Percentiles rank a stretch among this genome's conserved stretches.
Evolutionary conservation across 306 rosid species (phyloP).

Genomic region (Betula pendula): DNA sequence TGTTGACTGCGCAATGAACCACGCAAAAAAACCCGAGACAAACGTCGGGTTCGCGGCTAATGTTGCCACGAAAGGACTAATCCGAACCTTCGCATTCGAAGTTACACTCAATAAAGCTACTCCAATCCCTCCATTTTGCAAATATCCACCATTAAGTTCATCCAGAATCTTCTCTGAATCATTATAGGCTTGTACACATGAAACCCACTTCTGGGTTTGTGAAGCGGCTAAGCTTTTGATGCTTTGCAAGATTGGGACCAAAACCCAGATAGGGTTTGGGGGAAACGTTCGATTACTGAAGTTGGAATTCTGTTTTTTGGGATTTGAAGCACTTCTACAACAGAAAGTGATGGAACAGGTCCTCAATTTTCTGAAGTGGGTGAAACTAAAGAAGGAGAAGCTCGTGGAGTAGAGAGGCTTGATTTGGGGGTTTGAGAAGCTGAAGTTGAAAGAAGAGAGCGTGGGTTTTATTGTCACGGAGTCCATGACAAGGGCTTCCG

Average conservation of each 20-base stretch:
- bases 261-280: constrained; percentile 31
- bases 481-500: constrained; percentile 46
- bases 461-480: constrained; percentile 36
- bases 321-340: constrained; percentile 7
- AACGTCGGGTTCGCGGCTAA: constrained; percentile 83
- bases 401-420: constrained; percentile 18
- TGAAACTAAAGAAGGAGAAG: constrained; percentile 25
- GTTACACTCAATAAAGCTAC: constrained; percentile 67
- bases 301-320: constrained; percentile 21
- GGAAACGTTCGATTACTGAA: background rate
- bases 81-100: constrained; percentile 54
- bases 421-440: constrained; percentile 7
- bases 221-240: constrained; percentile 37
- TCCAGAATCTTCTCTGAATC: constrained; percentile 17
- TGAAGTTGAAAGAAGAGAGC: constrained; percentile 27
- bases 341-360: constrained; percentile 25
- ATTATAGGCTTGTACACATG: constrained; percentile 4
- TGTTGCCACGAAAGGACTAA: constrained; percentile 76
- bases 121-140: constrained; percentile 66
- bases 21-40: constrained; percentile 68
- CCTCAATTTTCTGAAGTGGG: constrained; percentile 7
- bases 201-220: constrained; percentile 32
- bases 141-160: constrained; percentile 21
- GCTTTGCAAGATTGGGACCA: constrained; percentile 31
- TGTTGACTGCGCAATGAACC: constrained; percentile 58